A percentile compares a stretch with the other conserved stretches of the same genome.
These are phyloP conservation scores for Panaeolus papilionaceus DNA, from an alignment of 768 basidiomycete genomes.

Conservation along the genomic window DNA sequence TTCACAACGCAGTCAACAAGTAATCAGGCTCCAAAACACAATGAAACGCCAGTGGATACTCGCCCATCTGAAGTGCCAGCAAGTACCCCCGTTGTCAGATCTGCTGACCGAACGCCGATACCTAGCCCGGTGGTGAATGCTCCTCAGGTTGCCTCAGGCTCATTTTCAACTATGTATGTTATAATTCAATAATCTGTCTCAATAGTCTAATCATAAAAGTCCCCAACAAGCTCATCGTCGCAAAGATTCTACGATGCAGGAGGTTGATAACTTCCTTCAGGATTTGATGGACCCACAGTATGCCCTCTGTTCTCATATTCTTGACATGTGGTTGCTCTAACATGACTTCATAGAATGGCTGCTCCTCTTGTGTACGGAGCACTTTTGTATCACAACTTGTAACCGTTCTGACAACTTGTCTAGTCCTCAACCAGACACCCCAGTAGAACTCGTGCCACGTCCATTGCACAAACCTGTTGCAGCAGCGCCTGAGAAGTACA, in stretches of 20 bases:
- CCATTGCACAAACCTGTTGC: constrained; percentile 20
- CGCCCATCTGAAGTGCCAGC: not conserved
- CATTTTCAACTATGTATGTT: not conserved
- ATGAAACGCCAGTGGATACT: not conserved
- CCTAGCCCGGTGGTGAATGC: not conserved
- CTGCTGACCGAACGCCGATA: not conserved
- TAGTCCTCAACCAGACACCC: not conserved
- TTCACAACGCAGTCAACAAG: constrained; percentile 24
- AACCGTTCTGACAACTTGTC: not conserved
- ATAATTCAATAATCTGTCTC: not conserved
- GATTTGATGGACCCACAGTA: constrained; percentile 48
- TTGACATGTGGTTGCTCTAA: not conserved
- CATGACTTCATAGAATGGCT: constrained; percentile 34
- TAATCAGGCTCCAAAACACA: not conserved
- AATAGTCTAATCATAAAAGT: constrained; percentile 7
- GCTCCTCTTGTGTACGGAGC: constrained; percentile 38
- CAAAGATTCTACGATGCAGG: not conserved
- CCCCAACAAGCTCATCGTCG: not conserved
- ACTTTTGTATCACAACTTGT: not conserved
- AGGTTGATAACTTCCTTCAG: not conserved
- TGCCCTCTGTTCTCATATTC: constrained; percentile 22
- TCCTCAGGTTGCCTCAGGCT: not conserved
- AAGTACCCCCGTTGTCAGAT: not conserved
- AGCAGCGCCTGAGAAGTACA: constrained; percentile 28
- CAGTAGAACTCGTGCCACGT: not conserved